Evolutionary conservation across 2,329 filamentous ascomycete species (phyloP).

Genomic region (Arthroderma sp.): DNA sequence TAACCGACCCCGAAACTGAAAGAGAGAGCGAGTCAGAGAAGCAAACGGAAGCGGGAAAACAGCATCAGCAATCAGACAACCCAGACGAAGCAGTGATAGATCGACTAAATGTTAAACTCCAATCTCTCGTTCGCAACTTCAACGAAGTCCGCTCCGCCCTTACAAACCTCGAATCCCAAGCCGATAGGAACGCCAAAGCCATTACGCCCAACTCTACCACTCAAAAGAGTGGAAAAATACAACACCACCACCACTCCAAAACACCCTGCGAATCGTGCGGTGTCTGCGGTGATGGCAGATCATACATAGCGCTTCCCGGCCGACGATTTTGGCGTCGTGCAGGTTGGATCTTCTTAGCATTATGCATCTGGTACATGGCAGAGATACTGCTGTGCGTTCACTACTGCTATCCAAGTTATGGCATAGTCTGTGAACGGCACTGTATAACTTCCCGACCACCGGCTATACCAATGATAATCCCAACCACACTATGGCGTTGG

Average conservation of each 20-base stretch:
- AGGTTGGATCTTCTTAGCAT: constrained; percentile 26
- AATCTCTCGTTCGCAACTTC: constrained; percentile 27
- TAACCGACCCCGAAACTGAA: constrained; percentile 14
- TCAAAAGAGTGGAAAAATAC: constrained; percentile 8
- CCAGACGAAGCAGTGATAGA: constrained; percentile 21
- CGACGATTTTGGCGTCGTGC: constrained; percentile 26
- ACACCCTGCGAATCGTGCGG: constrained; percentile 15
- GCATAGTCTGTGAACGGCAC: constrained; percentile 36
- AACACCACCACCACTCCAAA: constrained; percentile 7
- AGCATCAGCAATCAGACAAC: constrained; percentile 1
- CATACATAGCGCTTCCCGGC: constrained; percentile 22
- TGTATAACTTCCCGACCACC: constrained; percentile 41
- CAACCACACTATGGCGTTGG: constrained; percentile 41
- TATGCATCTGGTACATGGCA: constrained; percentile 36
- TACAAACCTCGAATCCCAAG: constrained; percentile 24
- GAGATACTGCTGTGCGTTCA: constrained; percentile 37
- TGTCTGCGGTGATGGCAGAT: constrained; percentile 15
- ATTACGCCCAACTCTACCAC: constrained; percentile 5
- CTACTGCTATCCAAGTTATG: constrained; percentile 39
- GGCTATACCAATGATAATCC: constrained; percentile 41
- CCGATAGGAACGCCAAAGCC: constrained; percentile 15
- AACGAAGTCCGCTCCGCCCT: constrained; percentile 29
- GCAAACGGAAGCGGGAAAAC: constrained; percentile 2
- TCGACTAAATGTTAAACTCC: constrained; percentile 26
- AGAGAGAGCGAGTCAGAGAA: too few relatives aligned